Evolutionary conservation across 2,329 filamentous ascomycete species (phyloP).

Genomic region (Neoascochyta sp.): DNA sequence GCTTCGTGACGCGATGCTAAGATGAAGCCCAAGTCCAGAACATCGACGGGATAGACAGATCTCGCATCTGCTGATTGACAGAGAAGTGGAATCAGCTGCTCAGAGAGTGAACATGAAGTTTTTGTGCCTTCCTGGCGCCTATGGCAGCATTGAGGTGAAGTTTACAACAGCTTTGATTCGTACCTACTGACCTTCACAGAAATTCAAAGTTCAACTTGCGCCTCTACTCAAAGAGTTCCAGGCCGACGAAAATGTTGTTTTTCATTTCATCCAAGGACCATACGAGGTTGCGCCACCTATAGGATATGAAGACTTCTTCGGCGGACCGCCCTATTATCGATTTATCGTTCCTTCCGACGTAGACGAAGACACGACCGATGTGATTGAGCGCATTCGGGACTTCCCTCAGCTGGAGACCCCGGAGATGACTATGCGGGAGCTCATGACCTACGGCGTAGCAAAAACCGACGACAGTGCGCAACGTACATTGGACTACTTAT

Average conservation of each 20-base stretch:
- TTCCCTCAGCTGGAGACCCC: slow-evolving; percentile 52
- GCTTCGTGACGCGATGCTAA: too few species aligned
- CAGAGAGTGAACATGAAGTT: slow-evolving; percentile 17
- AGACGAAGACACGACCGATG: slow-evolving; percentile 17
- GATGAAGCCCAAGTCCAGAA: too few species aligned
- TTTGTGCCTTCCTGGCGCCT: slow-evolving; percentile 24
- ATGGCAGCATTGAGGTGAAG: slow-evolving; percentile 23
- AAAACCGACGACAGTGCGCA: slow-evolving; percentile 24
- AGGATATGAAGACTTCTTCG: slow-evolving; percentile 29
- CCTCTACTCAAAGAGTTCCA: slow-evolving; percentile 25
- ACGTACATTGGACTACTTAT: slow-evolving; percentile 18
- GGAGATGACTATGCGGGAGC: slow-evolving; percentile 55
- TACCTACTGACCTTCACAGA: slow-evolving; percentile 7
- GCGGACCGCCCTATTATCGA: slow-evolving; percentile 24
- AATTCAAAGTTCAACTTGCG: slow-evolving; percentile 27
- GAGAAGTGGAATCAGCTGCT: too few species aligned
- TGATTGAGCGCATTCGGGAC: slow-evolving; percentile 49
- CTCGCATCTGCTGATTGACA: too few species aligned
- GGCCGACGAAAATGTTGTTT: slow-evolving; percentile 15
- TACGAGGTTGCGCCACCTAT: slow-evolving; percentile 21
- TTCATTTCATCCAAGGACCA: slow-evolving; percentile 25
- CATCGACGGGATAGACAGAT: too few species aligned
- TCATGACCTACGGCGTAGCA: slow-evolving; percentile 41
- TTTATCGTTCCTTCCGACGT: slow-evolving; percentile 19
- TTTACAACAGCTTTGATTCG: background rate